A percentile compares a stretch with the other conserved stretches of the same genome.
Conservation (phyloP, 2,329 filamentous ascomycete species). For the Pestalotiopsis sp. region DNA sequence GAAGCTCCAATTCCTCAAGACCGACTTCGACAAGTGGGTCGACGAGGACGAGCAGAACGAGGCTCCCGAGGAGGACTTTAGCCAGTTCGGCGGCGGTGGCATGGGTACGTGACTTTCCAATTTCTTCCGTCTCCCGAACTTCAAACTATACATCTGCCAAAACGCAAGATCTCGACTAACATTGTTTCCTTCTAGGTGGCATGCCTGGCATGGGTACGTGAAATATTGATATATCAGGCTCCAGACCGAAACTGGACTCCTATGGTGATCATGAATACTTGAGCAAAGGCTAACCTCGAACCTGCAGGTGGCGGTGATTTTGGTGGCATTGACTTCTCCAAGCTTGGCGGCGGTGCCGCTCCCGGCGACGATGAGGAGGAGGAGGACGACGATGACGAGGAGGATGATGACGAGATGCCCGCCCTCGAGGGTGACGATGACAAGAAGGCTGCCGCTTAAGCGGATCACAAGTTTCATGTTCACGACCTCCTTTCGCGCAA, state of each 20-base stretch:
- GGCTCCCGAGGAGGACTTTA: slow-evolving; percentile 78
- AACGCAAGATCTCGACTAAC: slow-evolving; percentile 8
- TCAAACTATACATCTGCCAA: not conserved
- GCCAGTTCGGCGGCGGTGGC: slow-evolving; percentile 65
- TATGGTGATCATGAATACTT: not conserved
- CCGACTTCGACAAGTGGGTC: slow-evolving; percentile 99
- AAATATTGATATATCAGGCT: not conserved
- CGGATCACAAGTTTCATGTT: not conserved
- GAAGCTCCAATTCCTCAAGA: slow-evolving; percentile 96
- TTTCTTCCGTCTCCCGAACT: not conserved
- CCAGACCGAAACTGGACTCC: not conserved
- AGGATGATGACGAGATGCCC: slow-evolving; percentile 83
- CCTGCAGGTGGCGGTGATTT: slow-evolving; percentile 64
- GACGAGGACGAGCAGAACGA: slow-evolving; percentile 98
- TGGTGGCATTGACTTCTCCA: slow-evolving; percentile 90
- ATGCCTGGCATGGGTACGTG: slow-evolving; percentile 43
- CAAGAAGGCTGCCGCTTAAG: slow-evolving; percentile 25
- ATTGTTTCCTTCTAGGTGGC: slow-evolving; percentile 42
- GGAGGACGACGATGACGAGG: slow-evolving; percentile 53
- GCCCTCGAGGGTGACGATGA: slow-evolving; percentile 70
- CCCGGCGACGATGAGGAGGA: slow-evolving; percentile 49
- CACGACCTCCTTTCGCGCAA: not conserved
- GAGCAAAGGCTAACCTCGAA: slow-evolving; percentile 20
- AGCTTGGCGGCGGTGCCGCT: slow-evolving; percentile 69
- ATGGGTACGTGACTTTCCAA: slow-evolving; percentile 56